A percentile compares a stretch with the other conserved stretches of the same genome.
Evolutionary conservation across 164 flowering plant genomes (phyloP).

Genomic region (Macadamia tetraphylla): DNA sequence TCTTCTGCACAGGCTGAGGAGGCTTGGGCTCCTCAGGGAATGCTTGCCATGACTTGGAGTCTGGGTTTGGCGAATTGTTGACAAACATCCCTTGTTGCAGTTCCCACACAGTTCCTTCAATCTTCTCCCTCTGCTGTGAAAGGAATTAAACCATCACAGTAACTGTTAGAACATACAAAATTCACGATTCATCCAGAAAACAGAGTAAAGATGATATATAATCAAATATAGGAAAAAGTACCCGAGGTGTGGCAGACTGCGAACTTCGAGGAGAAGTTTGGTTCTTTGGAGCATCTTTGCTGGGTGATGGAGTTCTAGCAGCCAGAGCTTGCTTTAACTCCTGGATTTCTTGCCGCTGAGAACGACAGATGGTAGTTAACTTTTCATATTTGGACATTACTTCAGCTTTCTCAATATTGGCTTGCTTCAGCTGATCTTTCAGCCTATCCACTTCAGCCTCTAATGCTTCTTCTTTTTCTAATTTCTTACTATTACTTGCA

Average conservation of each 20-base stretch:
- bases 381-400: constrained; percentile 85
- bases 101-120: constrained; percentile 51
- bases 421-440: constrained; percentile 62
- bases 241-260: constrained; percentile 32
- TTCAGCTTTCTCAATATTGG: constrained; percentile 68
- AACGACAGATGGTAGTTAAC: constrained; percentile 83
- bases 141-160: not conserved
- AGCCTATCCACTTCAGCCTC: constrained; percentile 69
- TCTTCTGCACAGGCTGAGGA: constrained; percentile 23
- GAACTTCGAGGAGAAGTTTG: constrained; percentile 31
- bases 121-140: constrained; percentile 42
- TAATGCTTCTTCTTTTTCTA: constrained; percentile 35
- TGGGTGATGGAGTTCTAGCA: constrained; percentile 61
- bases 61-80: constrained; percentile 33
- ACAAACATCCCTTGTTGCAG: constrained; percentile 46
- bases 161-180: not conserved
- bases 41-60: constrained; percentile 47
- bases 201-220: not conserved
- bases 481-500: constrained; percentile 16
- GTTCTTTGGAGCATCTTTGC: constrained; percentile 33
- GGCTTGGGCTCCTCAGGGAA: constrained; percentile 34
- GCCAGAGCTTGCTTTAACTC: constrained; percentile 81
- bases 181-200: not conserved
- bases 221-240: constrained; percentile 15
- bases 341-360: constrained; percentile 93